Base-by-base conservation (phyloP, 2,329 filamentous ascomycete genomes). In the Cladosporium sp. region DNA sequence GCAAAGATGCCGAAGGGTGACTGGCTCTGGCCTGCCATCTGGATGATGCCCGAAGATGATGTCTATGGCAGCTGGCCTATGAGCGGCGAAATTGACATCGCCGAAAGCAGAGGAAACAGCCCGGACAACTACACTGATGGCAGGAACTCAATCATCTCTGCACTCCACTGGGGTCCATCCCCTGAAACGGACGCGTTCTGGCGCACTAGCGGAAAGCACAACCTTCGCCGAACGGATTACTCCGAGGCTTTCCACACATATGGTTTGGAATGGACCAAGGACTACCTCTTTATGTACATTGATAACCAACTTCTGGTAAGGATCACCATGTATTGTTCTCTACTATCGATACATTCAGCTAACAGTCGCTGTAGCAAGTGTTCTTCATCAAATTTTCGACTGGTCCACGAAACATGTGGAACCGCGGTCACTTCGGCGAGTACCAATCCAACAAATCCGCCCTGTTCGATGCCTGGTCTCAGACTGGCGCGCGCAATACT, bases 21-120 rank as follows among this genome's bases (percentile, higher is more conserved):
- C 79, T 94, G 91, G 91, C 84, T 94, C 14, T 93, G 91, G 91
- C 91, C 91, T 3, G 90, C 90, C 21, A 93, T 94, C 74, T 92
- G 90, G 90, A 91, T 94, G 90, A 83, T 94, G 82, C 91, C 92
- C 1, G 87, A 86, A 55, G 81, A 88, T 34, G 83, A 87, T 55
- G 87, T 81, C 0, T 94, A 94, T 74, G 91, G 91, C 0, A 71
- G 83, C 1, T 94, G 91, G 92, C 92, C 91, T 1, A 78, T 81
- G 14, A 92, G 90, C 18, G 91, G 91, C 51, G 91, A 93, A 78
- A 93, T 94, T 59, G 91, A 94, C 75, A 90, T 94, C 61, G 80
- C 87, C 72, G 90, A 93, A 78, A 87, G 87, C 36, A 89, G 92
- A 63, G 91, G 91, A 66, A 94, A 94, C 81, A 65, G 57, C 28